A percentile compares a stretch with the other conserved stretches of the same genome.
Conservation (phyloP, 768 basidiomycete genomes). For the Filobasidium wieringae region DNA sequence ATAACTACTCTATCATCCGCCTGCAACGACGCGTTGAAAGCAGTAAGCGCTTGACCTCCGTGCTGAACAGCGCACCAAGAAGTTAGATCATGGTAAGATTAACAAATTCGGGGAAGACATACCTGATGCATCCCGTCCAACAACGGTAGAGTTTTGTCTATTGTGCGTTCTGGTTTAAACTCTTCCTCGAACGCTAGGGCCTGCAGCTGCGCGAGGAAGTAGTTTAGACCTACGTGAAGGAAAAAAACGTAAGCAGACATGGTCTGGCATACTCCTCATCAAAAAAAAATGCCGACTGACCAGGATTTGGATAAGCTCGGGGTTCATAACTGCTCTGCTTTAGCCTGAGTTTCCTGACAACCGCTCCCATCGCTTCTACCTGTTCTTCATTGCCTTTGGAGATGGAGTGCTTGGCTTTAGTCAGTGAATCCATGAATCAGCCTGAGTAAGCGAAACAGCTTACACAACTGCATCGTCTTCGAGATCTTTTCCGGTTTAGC, state of each 20-base stretch:
- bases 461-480: constrained; percentile 49
- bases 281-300: constrained; percentile 43
- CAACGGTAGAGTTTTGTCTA: constrained; percentile 72
- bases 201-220: constrained; percentile 79
- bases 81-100: neutral
- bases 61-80: constrained; percentile 41
- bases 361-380: constrained; percentile 54
- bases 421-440: constrained; percentile 1
- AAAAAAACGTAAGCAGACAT: neutral
- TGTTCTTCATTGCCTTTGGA: constrained; percentile 55
- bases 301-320: constrained; percentile 51
- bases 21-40: constrained; percentile 58
- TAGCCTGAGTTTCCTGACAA: constrained; percentile 67
- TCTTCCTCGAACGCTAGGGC: constrained; percentile 86
- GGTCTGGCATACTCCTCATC: neutral
- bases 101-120: constrained; percentile 10
- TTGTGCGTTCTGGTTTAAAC: constrained; percentile 62
- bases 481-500: constrained; percentile 51
- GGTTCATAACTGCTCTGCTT: constrained; percentile 75
- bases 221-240: constrained; percentile 75
- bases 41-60: constrained; percentile 55
- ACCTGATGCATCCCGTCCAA: constrained; percentile 70
- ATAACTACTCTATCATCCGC: constrained; percentile 57
- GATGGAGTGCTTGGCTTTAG: neutral
- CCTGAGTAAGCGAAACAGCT: constrained; percentile 9